A percentile compares a stretch with the other conserved stretches of the same genome.
phyloP scores from a whole-genome alignment of 805 yeast species.

The Starmerella tilneyi region DNA sequence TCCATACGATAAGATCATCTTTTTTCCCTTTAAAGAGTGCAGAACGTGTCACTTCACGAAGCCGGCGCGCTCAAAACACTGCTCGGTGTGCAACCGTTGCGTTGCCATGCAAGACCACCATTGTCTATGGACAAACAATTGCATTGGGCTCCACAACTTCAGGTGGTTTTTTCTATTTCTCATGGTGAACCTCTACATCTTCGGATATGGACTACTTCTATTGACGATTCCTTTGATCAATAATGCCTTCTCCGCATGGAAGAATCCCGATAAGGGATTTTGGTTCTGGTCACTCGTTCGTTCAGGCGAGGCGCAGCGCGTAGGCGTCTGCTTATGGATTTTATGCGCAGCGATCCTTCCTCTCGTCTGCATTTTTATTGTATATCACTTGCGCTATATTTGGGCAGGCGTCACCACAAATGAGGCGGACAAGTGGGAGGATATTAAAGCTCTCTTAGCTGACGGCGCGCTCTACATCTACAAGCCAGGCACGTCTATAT shows the following conservation, averaged over 20 bases:
- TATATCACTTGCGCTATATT: slow-evolving; percentile 41
- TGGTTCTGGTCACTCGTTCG: slow-evolving; percentile 13
- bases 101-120: slow-evolving; percentile 47
- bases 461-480: slow-evolving; percentile 33
- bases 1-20: slow-evolving; percentile 44
- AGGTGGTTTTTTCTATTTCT: slow-evolving; percentile 51
- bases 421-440: slow-evolving; percentile 64
- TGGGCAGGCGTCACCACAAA: slow-evolving; percentile 65
- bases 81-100: slow-evolving; percentile 43
- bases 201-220: slow-evolving; percentile 38
- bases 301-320: slow-evolving; percentile 22
- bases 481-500: slow-evolving; percentile 25
- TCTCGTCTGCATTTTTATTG: slow-evolving; percentile 38
- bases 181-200: slow-evolving; percentile 38
- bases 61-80: slow-evolving; percentile 57
- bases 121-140: slow-evolving; percentile 54
- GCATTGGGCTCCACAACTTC: slow-evolving; percentile 52
- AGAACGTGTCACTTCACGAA: slow-evolving; percentile 39
- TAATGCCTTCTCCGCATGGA: slow-evolving; percentile 1
- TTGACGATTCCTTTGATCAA: slow-evolving; percentile 23
- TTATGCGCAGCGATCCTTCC: slow-evolving; percentile 39
- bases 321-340: slow-evolving; percentile 33
- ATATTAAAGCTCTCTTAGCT: slow-evolving; percentile 43
- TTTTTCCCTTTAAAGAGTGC: slow-evolving; percentile 39
- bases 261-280: neutral